Conservation (phyloP, 116 monocot species). For the Papilionanthe hybrid region DNA sequence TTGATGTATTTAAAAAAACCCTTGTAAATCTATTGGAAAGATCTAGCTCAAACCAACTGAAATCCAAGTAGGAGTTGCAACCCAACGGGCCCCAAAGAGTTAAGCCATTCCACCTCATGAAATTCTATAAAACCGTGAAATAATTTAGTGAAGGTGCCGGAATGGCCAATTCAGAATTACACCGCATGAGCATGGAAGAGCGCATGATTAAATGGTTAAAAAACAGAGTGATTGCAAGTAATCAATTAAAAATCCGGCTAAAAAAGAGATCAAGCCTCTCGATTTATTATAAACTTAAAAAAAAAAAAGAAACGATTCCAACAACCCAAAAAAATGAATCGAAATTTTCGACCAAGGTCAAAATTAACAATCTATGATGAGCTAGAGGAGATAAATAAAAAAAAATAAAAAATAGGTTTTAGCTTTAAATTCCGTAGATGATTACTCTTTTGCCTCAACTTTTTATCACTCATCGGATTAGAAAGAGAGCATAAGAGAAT, state of each 20-base stretch:
- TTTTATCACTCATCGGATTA: not conserved
- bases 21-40: too few species aligned
- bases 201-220: not conserved
- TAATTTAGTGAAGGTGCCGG: not conserved
- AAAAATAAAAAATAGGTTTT: not conserved
- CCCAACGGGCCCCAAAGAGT: not conserved
- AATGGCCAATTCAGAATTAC: not conserved
- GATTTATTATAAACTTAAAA: not conserved
- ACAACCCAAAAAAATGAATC: not conserved
- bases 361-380: not conserved
- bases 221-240: not conserved
- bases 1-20: too few species aligned
- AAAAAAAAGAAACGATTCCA: not conserved
- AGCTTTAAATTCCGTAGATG: not conserved
- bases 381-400: not conserved
- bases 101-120: not conserved
- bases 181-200: not conserved
- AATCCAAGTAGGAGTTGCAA: not conserved
- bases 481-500: not conserved
- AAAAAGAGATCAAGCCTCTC: not conserved
- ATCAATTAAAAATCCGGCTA: not conserved
- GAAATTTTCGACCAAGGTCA: not conserved
- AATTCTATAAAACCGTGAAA: not conserved
- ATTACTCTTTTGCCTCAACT: not conserved
- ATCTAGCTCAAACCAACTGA: not conserved